Base-by-base conservation (phyloP, 1,284 basidiomycete species). In the Cutaneotrichosporon cutaneum region DNA sequence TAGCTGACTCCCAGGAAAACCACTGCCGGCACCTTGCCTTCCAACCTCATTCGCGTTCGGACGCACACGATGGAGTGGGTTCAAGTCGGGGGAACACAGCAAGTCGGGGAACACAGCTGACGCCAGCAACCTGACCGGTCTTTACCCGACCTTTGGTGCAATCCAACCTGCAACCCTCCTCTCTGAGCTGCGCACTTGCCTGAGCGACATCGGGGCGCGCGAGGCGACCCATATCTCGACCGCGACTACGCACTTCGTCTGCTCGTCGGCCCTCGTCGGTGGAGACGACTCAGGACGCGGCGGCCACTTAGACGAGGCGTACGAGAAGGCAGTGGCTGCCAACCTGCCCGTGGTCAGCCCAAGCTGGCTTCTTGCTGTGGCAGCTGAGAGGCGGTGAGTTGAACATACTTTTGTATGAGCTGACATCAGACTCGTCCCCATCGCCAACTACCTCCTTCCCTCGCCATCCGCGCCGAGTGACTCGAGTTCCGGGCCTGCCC, bases 231-330 rank as follows among this genome's bases (percentile, higher is more conserved):
- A 88, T 69, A 94, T 99, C 27, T 91, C 94, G 80, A 94, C 98
- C 61, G 94, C 96, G 72, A 96, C 94, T 6, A 95, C 93, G 0
- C 94, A 97, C 77, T 96, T 95, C 70, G 92, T 96, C 39, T 95
- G 93, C 74, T 94, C 92, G 3, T 92, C 90, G 0, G 90, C 92
- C 1, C 63, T 76, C 1, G 86, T 88, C 1, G 72, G 75, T 8
- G 88, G 87, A 3, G 86, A 88, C 3, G 83, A 84, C 24, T 56
- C 59, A 21, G 74, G 72, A 16, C 58, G 71, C 47, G 71, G 72
- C 4, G 73, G 72, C 8, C 58, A 62, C 32, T 66, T 70, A 39
- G 77, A 69, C 88, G 90, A 90, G 4, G 91, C 92, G 70, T 96
- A 96, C 75, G 92, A 94, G 76, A 86, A 92, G 39, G 94, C 94